Conservation (phyloP, 371 early-diverging fungal genomes). For the Zychaea mexicana region DNA sequence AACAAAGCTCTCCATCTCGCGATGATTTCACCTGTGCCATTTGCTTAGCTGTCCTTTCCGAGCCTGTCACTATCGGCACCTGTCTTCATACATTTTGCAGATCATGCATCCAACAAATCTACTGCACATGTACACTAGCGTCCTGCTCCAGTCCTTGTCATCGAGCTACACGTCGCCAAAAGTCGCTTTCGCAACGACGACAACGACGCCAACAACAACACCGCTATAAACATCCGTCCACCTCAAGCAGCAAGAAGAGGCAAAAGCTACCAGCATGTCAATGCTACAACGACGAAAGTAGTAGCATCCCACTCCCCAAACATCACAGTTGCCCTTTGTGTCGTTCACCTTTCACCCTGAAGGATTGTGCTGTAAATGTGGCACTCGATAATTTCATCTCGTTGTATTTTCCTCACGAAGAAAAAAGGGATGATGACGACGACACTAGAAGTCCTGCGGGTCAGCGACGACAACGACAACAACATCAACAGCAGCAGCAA, state of each 20-base stretch:
- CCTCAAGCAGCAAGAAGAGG: background rate
- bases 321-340: conserved; percentile 14
- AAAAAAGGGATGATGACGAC: background rate
- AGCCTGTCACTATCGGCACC: conserved; percentile 9
- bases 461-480: background rate
- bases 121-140: conserved; percentile 5
- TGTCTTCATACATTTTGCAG: conserved; percentile 20
- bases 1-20: conserved; percentile 8
- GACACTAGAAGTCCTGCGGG: background rate
- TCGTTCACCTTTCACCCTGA: conserved; percentile 8
- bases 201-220: background rate
- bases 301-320: background rate
- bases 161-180: conserved; percentile 1
- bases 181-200: too few relatives aligned
- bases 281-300: background rate
- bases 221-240: background rate
- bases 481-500: background rate
- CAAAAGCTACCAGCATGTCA: conserved; percentile 7
- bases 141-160: conserved; percentile 7
- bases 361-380: conserved; percentile 10
- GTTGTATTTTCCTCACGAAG: conserved; percentile 11
- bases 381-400: conserved; percentile 12
- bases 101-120: conserved; percentile 8
- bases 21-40: conserved; percentile 21
- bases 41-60: conserved; percentile 10